Evolutionary conservation across 352 stramenopile species (phyloP).

Genomic region (Globisporangium splendens): DNA sequence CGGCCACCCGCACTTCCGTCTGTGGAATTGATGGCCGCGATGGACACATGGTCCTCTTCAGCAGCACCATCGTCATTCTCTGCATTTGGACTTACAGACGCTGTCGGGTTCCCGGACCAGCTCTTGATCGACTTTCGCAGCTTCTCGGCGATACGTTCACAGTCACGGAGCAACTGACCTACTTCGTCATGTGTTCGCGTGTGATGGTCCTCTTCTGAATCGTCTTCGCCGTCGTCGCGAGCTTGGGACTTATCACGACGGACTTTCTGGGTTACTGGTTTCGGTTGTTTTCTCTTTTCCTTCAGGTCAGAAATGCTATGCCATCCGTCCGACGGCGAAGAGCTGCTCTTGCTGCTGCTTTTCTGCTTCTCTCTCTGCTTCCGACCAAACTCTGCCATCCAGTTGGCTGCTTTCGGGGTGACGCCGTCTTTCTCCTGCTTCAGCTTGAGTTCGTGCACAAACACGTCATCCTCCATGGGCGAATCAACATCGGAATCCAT

Average conservation of each 20-base stretch:
- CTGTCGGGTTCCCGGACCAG: slow-evolving; percentile 44
- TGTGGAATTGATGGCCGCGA: slow-evolving; percentile 39
- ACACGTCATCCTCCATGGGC: slow-evolving; percentile 28
- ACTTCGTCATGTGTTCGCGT: slow-evolving; percentile 68
- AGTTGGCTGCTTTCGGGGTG: slow-evolving; percentile 17
- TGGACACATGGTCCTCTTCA: slow-evolving; percentile 49
- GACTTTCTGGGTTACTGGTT: background rate
- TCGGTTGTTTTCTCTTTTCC: slow-evolving; percentile 3
- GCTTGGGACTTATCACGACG: slow-evolving; percentile 4
- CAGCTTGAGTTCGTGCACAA: slow-evolving; percentile 27
- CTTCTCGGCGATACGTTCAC: slow-evolving; percentile 56
- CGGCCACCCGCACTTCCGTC: slow-evolving; percentile 14
- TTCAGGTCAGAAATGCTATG: slow-evolving; percentile 16
- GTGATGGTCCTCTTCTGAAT: slow-evolving; percentile 43
- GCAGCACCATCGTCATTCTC: slow-evolving; percentile 38
- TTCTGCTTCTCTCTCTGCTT: background rate
- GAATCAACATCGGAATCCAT: slow-evolving; percentile 51
- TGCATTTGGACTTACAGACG: slow-evolving; percentile 19
- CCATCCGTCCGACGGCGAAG: slow-evolving; percentile 6
- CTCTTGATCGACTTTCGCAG: slow-evolving; percentile 54
- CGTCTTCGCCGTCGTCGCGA: slow-evolving; percentile 26
- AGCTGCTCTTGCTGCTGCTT: background rate
- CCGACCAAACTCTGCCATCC: slow-evolving; percentile 55
- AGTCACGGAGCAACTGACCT: slow-evolving; percentile 59
- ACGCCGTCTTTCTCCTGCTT: slow-evolving; percentile 21